Base-by-base conservation (phyloP, 768 basidiomycete species). In the Tricholoma hemisulphureum region DNA sequence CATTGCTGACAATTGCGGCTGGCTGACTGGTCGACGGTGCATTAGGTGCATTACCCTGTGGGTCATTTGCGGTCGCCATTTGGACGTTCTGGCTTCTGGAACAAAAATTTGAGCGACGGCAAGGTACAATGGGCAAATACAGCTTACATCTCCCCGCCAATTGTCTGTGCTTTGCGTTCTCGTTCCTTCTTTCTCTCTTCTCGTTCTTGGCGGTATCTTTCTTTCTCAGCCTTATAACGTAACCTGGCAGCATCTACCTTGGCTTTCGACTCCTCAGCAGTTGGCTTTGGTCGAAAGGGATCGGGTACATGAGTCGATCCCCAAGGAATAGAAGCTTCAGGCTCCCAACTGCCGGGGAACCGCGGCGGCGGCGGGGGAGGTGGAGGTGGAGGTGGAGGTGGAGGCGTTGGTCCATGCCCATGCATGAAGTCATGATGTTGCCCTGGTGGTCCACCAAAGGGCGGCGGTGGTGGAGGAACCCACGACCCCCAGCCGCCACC, bases 201-300 rank as follows among this genome's bases (percentile, higher is more conserved):
- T 53, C 83, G 79, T 53, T 85, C 83, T 61, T 73, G 73, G 26
- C 88, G 81, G 63, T 90, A 89, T 21, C 75, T 76, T 63, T 89
- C 88, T 65, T 92, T 92, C 70, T 85, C 82, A 1, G 76, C 77
- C 70, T 83, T 88, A 69, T 92, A 92, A 21, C 73, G 71, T 24
- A 75, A 76, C 63, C 89, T 92, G 1, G 89, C 88, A 18, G 74
- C 81, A 63, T 90, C 84, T 3, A 91, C 80, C 28, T 82, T 76
- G 26, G 75, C 75, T 32, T 73, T 72, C 51, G 80, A 61, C 28
- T 80, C 75, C 48, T 77, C 72, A 2, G 74, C 64, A 9, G 74
- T 65, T 6, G 67, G 62, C 41, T 69, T 67, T 34, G 54, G 41
- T 6, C 0, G 59, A 58, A 0, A 60, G 61, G 1, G 62, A 60